Conservation (phyloP, 495 filamentous ascomycete genomes). For the Cercophora sp. region DNA sequence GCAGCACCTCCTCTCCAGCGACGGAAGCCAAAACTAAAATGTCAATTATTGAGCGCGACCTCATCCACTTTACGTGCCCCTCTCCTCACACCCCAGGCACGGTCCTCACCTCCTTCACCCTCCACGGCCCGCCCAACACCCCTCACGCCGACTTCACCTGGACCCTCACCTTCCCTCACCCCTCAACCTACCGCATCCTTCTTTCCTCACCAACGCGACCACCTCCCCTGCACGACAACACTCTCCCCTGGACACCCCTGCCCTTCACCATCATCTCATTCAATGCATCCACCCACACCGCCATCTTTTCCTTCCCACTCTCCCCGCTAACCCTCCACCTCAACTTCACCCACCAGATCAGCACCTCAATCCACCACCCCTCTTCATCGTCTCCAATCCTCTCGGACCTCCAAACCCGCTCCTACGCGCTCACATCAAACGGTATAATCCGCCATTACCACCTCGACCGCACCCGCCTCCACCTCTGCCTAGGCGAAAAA, state of each 20-base stretch:
- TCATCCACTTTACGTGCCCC: conserved; percentile 3
- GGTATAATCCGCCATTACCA: conserved; percentile 59
- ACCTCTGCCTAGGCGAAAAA: conserved; percentile 68
- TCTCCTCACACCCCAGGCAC: not conserved
- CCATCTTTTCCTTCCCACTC: conserved; percentile 6
- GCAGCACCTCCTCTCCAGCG: too few relatives aligned
- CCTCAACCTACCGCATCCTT: conserved; percentile 7
- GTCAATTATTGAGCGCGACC: conserved; percentile 7
- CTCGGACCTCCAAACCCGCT: conserved; percentile 56
- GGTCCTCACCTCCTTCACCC: not conserved
- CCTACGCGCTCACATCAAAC: conserved; percentile 54
- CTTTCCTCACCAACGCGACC: conserved; percentile 4
- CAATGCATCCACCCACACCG: not conserved
- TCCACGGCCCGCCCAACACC: conserved; percentile 1
- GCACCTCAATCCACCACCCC: conserved; percentile 3
- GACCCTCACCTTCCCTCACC: conserved; percentile 3
- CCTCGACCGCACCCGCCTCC: conserved; percentile 54
- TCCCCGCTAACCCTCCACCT: not conserved
- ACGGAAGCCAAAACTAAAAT: not conserved
- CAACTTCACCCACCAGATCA: conserved; percentile 5
- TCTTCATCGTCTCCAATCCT: conserved; percentile 37
- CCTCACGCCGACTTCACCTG: conserved; percentile 3
- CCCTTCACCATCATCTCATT: conserved; percentile 1
- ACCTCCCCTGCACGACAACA: conserved; percentile 11
- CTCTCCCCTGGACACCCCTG: not conserved